phyloP scores from a whole-genome alignment of 1,284 basidiomycete species.

The Pisolithus thermaeus region DNA sequence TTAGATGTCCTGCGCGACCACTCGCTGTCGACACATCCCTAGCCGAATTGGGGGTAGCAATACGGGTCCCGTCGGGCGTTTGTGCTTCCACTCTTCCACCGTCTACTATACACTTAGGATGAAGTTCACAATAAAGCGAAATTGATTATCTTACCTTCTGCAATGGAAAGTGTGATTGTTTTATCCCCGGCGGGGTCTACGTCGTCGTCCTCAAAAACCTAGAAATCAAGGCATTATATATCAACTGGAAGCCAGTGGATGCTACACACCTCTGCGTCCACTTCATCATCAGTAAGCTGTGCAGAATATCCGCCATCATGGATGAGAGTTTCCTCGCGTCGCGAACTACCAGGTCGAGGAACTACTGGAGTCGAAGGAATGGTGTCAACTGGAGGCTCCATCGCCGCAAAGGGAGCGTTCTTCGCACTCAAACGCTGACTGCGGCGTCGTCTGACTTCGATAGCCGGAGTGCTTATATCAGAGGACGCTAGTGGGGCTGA shows the following conservation, averaged over 20 bases:
- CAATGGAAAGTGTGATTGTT: conserved; percentile 81
- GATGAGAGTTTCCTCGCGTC: conserved; percentile 47
- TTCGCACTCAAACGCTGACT: conserved; percentile 82
- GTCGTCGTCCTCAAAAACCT: conserved; percentile 69
- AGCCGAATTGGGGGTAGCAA: conserved; percentile 76
- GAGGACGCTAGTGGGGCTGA: conserved; percentile 24
- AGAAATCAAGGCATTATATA: conserved; percentile 2
- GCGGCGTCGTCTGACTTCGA: conserved; percentile 56
- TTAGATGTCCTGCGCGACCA: conserved; percentile 38
- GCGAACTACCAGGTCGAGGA: conserved; percentile 13
- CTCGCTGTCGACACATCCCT: conserved; percentile 32
- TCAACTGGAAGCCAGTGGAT: neutral
- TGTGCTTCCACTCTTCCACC: conserved; percentile 90
- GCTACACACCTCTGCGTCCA: conserved; percentile 59
- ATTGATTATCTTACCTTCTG: conserved; percentile 51
- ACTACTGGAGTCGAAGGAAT: conserved; percentile 19
- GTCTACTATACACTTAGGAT: conserved; percentile 40
- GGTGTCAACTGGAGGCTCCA: conserved; percentile 18
- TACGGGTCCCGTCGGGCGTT: conserved; percentile 91
- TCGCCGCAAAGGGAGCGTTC: conserved; percentile 32
- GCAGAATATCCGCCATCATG: conserved; percentile 59
- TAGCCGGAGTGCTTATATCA: conserved; percentile 27
- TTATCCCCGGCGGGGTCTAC: conserved; percentile 69
- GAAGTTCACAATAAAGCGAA: neutral
- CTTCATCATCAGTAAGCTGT: conserved; percentile 76